Evolutionary conservation across 805 yeast genomes (phyloP).

Genomic region (Nakazawaea peltata): DNA sequence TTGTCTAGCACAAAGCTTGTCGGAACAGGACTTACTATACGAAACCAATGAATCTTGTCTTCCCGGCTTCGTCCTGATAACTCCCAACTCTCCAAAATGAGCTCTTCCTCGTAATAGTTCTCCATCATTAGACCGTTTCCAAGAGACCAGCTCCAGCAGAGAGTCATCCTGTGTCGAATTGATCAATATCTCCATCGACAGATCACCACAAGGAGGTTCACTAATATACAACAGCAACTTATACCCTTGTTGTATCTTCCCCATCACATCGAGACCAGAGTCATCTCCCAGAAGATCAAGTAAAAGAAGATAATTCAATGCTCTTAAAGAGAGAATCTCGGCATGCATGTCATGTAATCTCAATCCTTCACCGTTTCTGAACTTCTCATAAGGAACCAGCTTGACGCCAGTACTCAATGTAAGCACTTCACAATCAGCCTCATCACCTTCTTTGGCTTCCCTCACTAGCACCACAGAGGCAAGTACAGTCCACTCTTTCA

Average conservation of each 20-base stretch:
- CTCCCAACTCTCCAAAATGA: constrained; percentile 46
- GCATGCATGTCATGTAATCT: constrained; percentile 89
- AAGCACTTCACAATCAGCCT: constrained; percentile 24
- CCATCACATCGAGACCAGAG: constrained; percentile 1
- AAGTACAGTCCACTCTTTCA: constrained; percentile 75
- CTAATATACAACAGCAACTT: constrained; percentile 56
- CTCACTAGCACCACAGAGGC: constrained; percentile 51
- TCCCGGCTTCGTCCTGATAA: constrained; percentile 91
- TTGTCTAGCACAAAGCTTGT: constrained; percentile 67
- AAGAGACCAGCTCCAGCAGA: constrained; percentile 8
- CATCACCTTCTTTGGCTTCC: constrained; percentile 11
- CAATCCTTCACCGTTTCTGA: constrained; percentile 38
- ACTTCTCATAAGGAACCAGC: constrained; percentile 50
- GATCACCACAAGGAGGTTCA: constrained; percentile 89
- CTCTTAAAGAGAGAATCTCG: constrained; percentile 66
- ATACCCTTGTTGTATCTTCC: constrained; percentile 24
- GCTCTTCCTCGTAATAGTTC: constrained; percentile 52
- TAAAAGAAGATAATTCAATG: constrained; percentile 55
- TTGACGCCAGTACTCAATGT: constrained; percentile 79
- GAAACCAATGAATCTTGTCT: constrained; percentile 68
- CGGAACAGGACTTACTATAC: constrained; percentile 81
- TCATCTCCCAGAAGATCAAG: constrained; percentile 30
- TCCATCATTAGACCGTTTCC: constrained; percentile 12
- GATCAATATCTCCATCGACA: constrained; percentile 48
- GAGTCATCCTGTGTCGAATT: constrained; percentile 15